These are phyloP conservation scores for Trichophyton schoenleinii DNA, from an alignment of 2,329 filamentous ascomycete species.

Conservation along the genomic window DNA sequence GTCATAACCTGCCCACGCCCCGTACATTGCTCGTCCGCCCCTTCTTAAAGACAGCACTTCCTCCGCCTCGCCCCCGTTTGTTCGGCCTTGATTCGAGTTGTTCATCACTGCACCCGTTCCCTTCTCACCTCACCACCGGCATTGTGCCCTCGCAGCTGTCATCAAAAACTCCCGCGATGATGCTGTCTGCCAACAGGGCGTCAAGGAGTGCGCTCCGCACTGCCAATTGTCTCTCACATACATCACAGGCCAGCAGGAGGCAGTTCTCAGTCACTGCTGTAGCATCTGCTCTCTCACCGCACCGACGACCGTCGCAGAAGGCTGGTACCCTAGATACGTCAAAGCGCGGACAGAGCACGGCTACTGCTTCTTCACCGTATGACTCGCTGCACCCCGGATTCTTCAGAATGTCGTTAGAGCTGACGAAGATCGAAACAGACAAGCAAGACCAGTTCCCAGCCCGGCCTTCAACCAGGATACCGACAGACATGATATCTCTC, in stretches of 20 bases:
- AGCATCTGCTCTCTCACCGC: constrained; percentile 35
- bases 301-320: constrained; percentile 31
- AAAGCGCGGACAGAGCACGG: constrained; percentile 37
- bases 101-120: no score
- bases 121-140: no score
- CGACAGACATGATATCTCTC: constrained; percentile 52
- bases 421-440: constrained; percentile 28
- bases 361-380: constrained; percentile 42
- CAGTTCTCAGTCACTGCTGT: constrained; percentile 35
- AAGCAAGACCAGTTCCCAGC: constrained; percentile 48
- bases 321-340: constrained; percentile 19
- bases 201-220: constrained; percentile 36
- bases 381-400: constrained; percentile 21
- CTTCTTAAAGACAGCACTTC: neutral
- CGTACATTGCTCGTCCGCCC: neutral
- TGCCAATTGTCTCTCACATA: constrained; percentile 30
- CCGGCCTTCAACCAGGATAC: constrained; percentile 46
- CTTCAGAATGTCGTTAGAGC: constrained; percentile 1
- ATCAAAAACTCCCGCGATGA: constrained; percentile 23
- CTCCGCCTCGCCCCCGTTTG: neutral
- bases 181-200: constrained; percentile 36
- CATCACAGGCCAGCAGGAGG: constrained; percentile 29
- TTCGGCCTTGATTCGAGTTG: neutral
- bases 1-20: neutral
- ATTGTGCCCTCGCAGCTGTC: neutral